Conservation (phyloP, 345 rosid species). For the Syzygium jambos region DNA sequence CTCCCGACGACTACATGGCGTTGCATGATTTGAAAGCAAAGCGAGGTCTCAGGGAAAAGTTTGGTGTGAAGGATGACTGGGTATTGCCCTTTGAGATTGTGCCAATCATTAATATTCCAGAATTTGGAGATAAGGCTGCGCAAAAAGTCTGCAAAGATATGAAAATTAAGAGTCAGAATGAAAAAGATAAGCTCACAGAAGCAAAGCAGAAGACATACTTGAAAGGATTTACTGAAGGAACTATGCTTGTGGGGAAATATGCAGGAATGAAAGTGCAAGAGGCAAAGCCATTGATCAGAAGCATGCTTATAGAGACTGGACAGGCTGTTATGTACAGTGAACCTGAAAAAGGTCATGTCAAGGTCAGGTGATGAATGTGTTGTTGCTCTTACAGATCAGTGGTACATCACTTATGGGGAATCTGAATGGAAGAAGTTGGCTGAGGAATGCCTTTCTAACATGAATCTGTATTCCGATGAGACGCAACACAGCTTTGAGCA, state of each 20-base stretch:
- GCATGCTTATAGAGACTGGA: constrained; percentile 58
- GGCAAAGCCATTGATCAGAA: constrained; percentile 65
- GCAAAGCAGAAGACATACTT: constrained; percentile 84
- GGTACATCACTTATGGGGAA: constrained; percentile 92
- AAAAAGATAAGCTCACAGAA: constrained; percentile 78
- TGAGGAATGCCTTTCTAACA: constrained; percentile 68
- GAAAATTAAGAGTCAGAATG: constrained; percentile 88
- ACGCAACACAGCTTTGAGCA: constrained; percentile 84
- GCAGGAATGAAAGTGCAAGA: constrained; percentile 75
- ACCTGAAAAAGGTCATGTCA: constrained; percentile 92
- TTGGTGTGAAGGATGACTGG: constrained; percentile 84
- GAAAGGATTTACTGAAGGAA: constrained; percentile 86
- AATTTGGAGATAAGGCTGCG: constrained; percentile 80
- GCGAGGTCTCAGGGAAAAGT: constrained; percentile 69
- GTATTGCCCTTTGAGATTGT: constrained; percentile 61
- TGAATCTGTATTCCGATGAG: constrained; percentile 83
- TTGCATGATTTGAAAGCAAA: constrained; percentile 71
- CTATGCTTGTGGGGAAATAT: constrained; percentile 67
- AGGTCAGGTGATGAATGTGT: constrained; percentile 99
- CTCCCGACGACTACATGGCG: constrained; percentile 92
- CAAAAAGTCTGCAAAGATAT: constrained; percentile 75
- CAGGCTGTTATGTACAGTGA: constrained; percentile 78
- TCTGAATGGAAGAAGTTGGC: constrained; percentile 67
- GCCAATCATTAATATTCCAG: constrained; percentile 79
- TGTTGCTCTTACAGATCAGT: constrained; percentile 95